These are phyloP conservation scores for Microbotryomycetes sp. DNA, from an alignment of 1,284 basidiomycete species.

Conservation along the genomic window DNA sequence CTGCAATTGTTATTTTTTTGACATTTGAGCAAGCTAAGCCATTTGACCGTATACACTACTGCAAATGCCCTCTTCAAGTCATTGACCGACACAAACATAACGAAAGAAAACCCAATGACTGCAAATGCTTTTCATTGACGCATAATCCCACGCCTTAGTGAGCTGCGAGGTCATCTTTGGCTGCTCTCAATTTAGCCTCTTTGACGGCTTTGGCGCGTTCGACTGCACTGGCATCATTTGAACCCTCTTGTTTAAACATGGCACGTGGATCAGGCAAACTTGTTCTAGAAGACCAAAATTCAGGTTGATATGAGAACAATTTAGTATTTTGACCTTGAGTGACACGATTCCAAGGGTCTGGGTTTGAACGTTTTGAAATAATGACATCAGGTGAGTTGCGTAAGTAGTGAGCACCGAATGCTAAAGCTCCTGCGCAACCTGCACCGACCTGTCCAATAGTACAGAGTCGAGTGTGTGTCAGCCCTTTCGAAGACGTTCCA, in stretches of 20 bases:
- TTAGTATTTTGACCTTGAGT: constrained; percentile 38
- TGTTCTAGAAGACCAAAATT: constrained; percentile 35
- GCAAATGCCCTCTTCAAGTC: too few relatives aligned
- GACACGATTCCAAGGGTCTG: constrained; percentile 38
- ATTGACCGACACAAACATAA: not conserved
- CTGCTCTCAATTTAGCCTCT: not conserved
- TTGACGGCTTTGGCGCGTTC: not conserved
- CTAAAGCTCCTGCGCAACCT: constrained; percentile 36
- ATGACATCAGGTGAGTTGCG: constrained; percentile 35
- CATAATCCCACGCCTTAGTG: too few relatives aligned
- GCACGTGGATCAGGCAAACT: constrained; percentile 35
- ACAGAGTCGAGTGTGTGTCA: not conserved
- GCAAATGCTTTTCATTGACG: too few relatives aligned
- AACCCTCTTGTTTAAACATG: constrained; percentile 21
- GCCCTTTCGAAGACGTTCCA: not conserved
- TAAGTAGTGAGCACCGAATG: constrained; percentile 36
- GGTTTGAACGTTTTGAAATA: constrained; percentile 29
- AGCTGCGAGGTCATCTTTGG: not conserved
- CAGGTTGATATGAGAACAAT: constrained; percentile 35
- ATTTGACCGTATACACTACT: too few relatives aligned
- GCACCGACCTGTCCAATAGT: constrained; percentile 26
- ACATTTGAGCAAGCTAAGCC: not conserved
- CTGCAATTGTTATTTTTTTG: too few relatives aligned
- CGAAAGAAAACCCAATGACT: not conserved
- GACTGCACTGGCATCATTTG: not conserved